Evolutionary conservation across 768 basidiomycete genomes (phyloP).

Genomic region (Amanita molliuscula): DNA sequence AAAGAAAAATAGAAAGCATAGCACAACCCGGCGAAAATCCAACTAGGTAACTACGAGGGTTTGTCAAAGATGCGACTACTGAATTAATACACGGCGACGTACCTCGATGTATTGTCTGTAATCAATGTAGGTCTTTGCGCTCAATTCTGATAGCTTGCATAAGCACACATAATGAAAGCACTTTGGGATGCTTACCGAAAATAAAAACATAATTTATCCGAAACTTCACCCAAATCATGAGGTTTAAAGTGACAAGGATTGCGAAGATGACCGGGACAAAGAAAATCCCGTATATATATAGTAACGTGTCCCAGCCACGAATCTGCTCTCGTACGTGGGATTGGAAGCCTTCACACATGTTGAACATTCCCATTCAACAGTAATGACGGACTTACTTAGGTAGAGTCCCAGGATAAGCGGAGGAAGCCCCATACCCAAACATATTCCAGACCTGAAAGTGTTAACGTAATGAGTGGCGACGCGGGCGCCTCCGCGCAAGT

Average conservation of each 20-base stretch:
- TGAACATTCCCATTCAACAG: neutral
- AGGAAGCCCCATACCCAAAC: constrained; percentile 64
- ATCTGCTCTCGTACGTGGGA: constrained; percentile 39
- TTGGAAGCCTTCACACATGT: constrained; percentile 39
- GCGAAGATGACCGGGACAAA: constrained; percentile 68
- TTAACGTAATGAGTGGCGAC: constrained; percentile 58
- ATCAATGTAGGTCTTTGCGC: constrained; percentile 63
- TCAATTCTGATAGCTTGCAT: constrained; percentile 41
- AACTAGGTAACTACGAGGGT: constrained; percentile 56
- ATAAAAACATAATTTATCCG: constrained; percentile 94
- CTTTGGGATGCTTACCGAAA: constrained; percentile 42
- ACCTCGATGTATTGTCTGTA: constrained; percentile 64
- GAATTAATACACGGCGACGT: constrained; percentile 10
- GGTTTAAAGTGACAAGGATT: constrained; percentile 72
- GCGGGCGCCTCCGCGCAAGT: constrained; percentile 44
- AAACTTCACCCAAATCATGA: constrained; percentile 63
- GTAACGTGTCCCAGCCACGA: constrained; percentile 60
- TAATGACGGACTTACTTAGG: constrained; percentile 30
- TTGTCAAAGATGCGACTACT: neutral
- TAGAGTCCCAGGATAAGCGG: constrained; percentile 55
- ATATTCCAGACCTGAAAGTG: constrained; percentile 65
- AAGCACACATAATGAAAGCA: neutral
- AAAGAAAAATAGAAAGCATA: constrained; percentile 86
- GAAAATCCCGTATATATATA: constrained; percentile 72
- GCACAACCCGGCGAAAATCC: constrained; percentile 63